Conservation (phyloP, 1,284 basidiomycete species). For the Ustilago bromivora region DNA sequence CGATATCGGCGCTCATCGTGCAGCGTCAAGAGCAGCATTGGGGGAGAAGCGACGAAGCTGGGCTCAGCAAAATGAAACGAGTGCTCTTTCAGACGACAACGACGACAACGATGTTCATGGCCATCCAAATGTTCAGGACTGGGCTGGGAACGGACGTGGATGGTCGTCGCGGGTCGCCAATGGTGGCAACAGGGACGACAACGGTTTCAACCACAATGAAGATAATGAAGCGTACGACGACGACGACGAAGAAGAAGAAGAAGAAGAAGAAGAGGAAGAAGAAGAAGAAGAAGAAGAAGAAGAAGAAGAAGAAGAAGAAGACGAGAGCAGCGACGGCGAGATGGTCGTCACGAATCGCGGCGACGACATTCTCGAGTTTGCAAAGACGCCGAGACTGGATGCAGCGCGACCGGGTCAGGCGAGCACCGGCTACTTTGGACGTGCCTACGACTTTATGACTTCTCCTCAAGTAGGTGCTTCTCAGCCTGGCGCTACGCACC, state of each 20-base stretch:
- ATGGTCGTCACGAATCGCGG: slow-evolving; percentile 65
- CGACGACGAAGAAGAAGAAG: slow-evolving; percentile 42
- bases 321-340: slow-evolving; percentile 58
- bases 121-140: neutral
- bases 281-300: slow-evolving; percentile 41
- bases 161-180: neutral
- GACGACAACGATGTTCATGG: neutral
- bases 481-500: slow-evolving; percentile 7
- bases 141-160: neutral
- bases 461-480: slow-evolving; percentile 44
- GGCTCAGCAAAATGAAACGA: slow-evolving; percentile 1
- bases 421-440: slow-evolving; percentile 51
- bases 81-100: neutral
- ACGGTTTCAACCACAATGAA: neutral
- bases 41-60: slow-evolving; percentile 16
- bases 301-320: slow-evolving; percentile 25
- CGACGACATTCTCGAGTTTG: slow-evolving; percentile 65
- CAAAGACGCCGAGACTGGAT: slow-evolving; percentile 56
- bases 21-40: slow-evolving; percentile 43
- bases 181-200: neutral
- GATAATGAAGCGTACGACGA: slow-evolving; percentile 20
- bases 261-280: slow-evolving; percentile 24
- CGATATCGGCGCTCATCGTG: slow-evolving; percentile 43
- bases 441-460: slow-evolving; percentile 48
- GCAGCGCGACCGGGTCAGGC: slow-evolving; percentile 31